phyloP scores from a whole-genome alignment of 768 basidiomycete genomes.

The Megacollybia marginata region DNA sequence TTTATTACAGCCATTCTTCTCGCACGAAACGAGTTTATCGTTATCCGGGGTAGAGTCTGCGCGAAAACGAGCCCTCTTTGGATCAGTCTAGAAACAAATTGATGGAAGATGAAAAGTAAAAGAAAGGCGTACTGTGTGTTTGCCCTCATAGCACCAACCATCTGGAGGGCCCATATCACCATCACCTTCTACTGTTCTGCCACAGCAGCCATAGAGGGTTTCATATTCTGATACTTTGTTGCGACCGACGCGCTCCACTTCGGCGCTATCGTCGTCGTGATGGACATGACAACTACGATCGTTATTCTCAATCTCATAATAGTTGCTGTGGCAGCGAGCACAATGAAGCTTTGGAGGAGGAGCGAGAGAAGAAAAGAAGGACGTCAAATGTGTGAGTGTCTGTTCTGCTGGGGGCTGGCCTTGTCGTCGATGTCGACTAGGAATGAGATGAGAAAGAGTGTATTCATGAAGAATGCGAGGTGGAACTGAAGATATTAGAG shows the following conservation, averaged over 20 bases:
- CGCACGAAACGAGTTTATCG: conserved; percentile 64
- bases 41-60: conserved; percentile 61
- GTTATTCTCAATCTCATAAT: conserved; percentile 66
- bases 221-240: conserved; percentile 26
- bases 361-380: conserved; percentile 54
- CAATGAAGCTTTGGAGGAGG: conserved; percentile 71
- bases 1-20: conserved; percentile 46
- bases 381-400: conserved; percentile 38
- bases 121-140: conserved; percentile 54
- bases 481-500: conserved; percentile 53
- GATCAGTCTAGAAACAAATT: conserved; percentile 43
- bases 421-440: background rate
- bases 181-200: conserved; percentile 61
- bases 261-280: conserved; percentile 77
- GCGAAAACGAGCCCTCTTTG: conserved; percentile 71
- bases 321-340: conserved; percentile 65
- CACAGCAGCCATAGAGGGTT: conserved; percentile 71
- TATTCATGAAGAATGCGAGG: conserved; percentile 61
- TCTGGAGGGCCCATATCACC: conserved; percentile 80
- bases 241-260: conserved; percentile 52
- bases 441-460: conserved; percentile 42
- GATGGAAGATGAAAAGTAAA: background rate
- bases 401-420: conserved; percentile 19
- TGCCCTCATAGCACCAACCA: conserved; percentile 83
- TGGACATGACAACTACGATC: conserved; percentile 62